phyloP scores from a whole-genome alignment of 164 flowering plant genomes.

The Kalanchoe fedtschenkoi region DNA sequence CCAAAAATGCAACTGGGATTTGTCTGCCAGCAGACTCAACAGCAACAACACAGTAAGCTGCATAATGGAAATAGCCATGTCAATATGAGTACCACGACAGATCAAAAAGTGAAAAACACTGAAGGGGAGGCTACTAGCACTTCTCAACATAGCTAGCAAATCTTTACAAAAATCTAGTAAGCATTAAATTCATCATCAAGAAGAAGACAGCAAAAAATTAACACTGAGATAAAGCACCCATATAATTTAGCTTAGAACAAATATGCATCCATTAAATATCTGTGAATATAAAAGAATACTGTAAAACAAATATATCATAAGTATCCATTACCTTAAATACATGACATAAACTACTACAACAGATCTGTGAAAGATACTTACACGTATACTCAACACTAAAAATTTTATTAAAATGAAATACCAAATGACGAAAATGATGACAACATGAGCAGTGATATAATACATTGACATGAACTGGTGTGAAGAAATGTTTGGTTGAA shows the following conservation, averaged over 20 bases:
- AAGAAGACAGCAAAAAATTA: no score
- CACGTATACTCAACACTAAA: neutral
- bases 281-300: neutral
- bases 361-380: neutral
- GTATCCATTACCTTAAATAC: neutral
- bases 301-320: neutral
- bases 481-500: neutral
- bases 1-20: conserved; percentile 3
- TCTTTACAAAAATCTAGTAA: neutral
- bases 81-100: neutral
- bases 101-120: neutral
- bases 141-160: neutral
- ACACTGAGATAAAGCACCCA: neutral
- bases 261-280: neutral
- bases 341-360: neutral
- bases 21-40: conserved; percentile 3
- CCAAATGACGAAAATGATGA: neutral
- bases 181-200: neutral
- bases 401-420: neutral
- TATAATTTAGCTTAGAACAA: neutral
- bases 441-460: neutral
- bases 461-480: neutral
- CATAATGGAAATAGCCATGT: neutral
- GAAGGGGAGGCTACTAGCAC: neutral
- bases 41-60: conserved; percentile 7